These are phyloP conservation scores for Zea luxurians DNA, from an alignment of 176 grass and related monocot species.

Conservation along the genomic window DNA sequence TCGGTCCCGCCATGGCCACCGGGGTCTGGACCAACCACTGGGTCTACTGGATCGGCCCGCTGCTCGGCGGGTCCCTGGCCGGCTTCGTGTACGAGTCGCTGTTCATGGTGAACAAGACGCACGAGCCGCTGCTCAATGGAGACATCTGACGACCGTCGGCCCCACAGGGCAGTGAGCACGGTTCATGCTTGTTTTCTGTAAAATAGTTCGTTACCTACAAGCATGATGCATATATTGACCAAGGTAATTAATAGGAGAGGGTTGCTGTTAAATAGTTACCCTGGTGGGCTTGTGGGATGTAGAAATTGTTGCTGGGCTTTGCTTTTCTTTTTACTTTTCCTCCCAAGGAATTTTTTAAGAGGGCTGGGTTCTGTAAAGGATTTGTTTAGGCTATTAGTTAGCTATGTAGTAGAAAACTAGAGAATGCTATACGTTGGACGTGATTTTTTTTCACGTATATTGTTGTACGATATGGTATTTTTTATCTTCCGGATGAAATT, in stretches of 20 bases:
- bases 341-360: no score
- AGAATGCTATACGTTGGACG: no score
- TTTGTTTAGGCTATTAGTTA: not conserved
- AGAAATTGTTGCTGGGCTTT: not conserved
- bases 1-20: constrained; percentile 66
- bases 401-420: not conserved
- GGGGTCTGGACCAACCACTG: constrained; percentile 88
- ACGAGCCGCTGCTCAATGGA: constrained; percentile 47
- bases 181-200: not conserved
- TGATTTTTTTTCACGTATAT: no score
- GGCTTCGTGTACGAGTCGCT: constrained; percentile 72
- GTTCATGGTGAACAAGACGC: constrained; percentile 54
- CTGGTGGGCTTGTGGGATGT: not conserved
- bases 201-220: not conserved
- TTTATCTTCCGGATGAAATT: no score
- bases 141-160: not conserved
- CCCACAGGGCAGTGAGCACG: no score
- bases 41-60: constrained; percentile 89
- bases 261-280: not conserved
- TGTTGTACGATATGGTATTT: no score
- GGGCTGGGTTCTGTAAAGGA: not conserved
- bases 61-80: constrained; percentile 61
- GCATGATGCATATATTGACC: not conserved
- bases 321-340: no score
- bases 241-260: not conserved